Evolutionary conservation across 2,329 filamentous ascomycete genomes (phyloP).

Genomic region (Macrophomina pseudophaseolina): DNA sequence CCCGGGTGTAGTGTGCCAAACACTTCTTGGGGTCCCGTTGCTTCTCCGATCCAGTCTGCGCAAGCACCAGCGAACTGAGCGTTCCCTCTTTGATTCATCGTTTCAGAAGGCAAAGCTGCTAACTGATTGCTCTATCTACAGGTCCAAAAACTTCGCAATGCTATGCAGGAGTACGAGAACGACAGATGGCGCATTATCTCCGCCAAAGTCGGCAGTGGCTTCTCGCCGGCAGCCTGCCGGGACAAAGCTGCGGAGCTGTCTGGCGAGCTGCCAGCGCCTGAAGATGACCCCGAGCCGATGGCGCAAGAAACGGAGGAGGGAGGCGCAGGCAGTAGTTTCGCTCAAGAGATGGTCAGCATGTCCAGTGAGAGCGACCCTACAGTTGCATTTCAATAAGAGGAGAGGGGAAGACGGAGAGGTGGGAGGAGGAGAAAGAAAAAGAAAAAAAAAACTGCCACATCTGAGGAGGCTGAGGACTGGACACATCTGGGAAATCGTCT

Average conservation of each 20-base stretch:
- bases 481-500: not conserved
- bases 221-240: constrained; percentile 84
- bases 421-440: not conserved
- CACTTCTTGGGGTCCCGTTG: not conserved
- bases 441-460: not conserved
- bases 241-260: constrained; percentile 73
- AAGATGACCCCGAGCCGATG: constrained; percentile 19
- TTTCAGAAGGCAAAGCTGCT: not conserved
- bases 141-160: constrained; percentile 77
- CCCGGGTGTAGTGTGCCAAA: not conserved
- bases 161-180: constrained; percentile 83
- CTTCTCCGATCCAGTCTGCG: not conserved
- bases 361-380: constrained; percentile 18
- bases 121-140: constrained; percentile 44
- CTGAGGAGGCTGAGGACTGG: not conserved
- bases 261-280: constrained; percentile 16
- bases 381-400: constrained; percentile 19
- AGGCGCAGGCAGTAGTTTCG: constrained; percentile 18
- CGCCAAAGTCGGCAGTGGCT: constrained; percentile 87
- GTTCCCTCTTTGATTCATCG: not conserved
- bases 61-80: not conserved
- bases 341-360: constrained; percentile 23
- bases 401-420: not conserved
- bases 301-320: constrained; percentile 22
- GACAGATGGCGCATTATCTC: constrained; percentile 93